A percentile compares a stretch with the other conserved stretches of the same genome.
Conservation (phyloP, 352 stramenopile species). For the Globisporangium recalcitrans region DNA sequence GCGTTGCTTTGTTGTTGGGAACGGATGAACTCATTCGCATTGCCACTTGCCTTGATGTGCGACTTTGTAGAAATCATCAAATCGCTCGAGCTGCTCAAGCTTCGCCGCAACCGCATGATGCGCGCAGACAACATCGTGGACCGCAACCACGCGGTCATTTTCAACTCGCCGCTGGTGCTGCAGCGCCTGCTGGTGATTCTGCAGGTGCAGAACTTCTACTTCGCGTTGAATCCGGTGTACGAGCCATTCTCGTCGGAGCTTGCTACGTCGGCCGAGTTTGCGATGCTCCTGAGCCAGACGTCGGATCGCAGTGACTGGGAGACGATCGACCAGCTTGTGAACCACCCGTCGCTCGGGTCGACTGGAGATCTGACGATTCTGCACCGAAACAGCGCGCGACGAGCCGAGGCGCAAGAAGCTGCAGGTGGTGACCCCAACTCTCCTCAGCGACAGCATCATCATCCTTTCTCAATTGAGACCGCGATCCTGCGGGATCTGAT, state of each 20-base stretch:
- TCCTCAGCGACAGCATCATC: constrained; percentile 26
- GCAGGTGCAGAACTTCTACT: constrained; percentile 85
- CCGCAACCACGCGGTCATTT: constrained; percentile 92
- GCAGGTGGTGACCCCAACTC: constrained; percentile 6
- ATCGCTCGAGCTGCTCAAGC: constrained; percentile 89
- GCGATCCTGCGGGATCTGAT: constrained; percentile 70
- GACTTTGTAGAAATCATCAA: constrained; percentile 89
- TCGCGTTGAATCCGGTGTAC: constrained; percentile 75
- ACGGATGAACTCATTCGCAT: too few species aligned
- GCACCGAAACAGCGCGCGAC: constrained; percentile 21
- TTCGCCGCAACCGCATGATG: constrained; percentile 77
- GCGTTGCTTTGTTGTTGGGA: too few species aligned
- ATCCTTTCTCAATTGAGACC: constrained; percentile 58
- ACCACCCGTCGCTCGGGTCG: constrained; percentile 35
- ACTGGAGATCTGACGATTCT: constrained; percentile 54
- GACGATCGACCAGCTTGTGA: constrained; percentile 56
- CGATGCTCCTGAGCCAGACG: constrained; percentile 71
- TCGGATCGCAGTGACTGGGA: constrained; percentile 75
- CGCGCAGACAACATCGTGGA: constrained; percentile 85
- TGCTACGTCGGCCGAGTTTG: constrained; percentile 75
- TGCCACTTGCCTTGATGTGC: too few species aligned
- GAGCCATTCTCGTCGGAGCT: constrained; percentile 80
- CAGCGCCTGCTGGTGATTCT: constrained; percentile 67
- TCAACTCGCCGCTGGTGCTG: constrained; percentile 74
- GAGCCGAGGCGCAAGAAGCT: constrained; percentile 10